Evolutionary conservation across 768 basidiomycete species (phyloP).

Genomic region (Gloeopeniophorella convolvens): DNA sequence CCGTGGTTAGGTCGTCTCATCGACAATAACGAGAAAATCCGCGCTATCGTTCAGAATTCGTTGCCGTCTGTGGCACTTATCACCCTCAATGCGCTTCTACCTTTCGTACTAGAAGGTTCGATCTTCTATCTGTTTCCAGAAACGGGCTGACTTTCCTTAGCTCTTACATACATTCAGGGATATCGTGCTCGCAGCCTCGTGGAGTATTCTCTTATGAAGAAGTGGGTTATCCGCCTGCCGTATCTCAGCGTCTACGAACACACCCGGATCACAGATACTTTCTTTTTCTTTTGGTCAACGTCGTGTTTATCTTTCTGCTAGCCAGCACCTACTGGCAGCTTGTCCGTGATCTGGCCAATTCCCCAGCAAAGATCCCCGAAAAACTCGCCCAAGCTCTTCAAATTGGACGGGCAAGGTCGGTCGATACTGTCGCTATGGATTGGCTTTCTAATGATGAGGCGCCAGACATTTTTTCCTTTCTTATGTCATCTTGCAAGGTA

Average conservation of each 20-base stretch:
- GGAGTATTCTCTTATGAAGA: constrained; percentile 87
- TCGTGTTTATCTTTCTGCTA: constrained; percentile 90
- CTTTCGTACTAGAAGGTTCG: constrained; percentile 82
- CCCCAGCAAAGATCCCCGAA: constrained; percentile 90
- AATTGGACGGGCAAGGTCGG: constrained; percentile 63
- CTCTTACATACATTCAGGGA: constrained; percentile 86
- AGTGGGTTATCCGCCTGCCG: constrained; percentile 43
- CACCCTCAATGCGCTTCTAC: constrained; percentile 79
- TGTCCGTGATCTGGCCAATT: constrained; percentile 85
- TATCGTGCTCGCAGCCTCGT: constrained; percentile 87
- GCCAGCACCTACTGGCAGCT: constrained; percentile 91
- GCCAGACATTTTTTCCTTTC: constrained; percentile 74
- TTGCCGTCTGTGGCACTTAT: constrained; percentile 89
- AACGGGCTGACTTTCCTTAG: constrained; percentile 25
- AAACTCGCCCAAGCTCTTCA: constrained; percentile 83
- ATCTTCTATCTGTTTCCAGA: not conserved
- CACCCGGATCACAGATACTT: constrained; percentile 61
- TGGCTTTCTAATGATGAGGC: constrained; percentile 4
- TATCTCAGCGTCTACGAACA: constrained; percentile 6
- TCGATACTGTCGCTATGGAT: constrained; percentile 13
- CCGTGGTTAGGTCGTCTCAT: constrained; percentile 87
- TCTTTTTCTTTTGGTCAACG: constrained; percentile 84
- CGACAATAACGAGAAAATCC: constrained; percentile 70
- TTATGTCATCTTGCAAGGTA: constrained; percentile 81
- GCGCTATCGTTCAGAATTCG: constrained; percentile 91